Evolutionary conservation across 352 stramenopile species (phyloP).

Genomic region (Thraustochytrium striatum): DNA sequence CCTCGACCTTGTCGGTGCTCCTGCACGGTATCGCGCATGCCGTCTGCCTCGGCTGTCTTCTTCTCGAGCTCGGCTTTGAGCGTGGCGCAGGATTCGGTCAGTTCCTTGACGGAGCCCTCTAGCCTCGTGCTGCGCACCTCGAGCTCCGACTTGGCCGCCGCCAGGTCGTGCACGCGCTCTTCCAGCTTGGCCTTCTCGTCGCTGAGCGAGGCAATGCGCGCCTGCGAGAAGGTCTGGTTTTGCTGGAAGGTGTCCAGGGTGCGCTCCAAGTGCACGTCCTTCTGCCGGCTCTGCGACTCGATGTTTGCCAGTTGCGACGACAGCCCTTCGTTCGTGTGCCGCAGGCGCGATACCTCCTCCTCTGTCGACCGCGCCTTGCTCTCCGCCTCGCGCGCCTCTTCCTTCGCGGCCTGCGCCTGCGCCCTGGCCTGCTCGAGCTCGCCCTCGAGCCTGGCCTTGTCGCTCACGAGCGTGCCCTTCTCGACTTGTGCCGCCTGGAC

Average conservation of each 20-base stretch:
- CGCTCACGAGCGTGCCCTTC: too few species aligned
- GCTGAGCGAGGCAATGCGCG: conserved; percentile 23
- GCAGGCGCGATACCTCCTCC: neutral
- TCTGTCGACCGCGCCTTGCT: neutral
- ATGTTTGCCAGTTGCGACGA: conserved; percentile 26
- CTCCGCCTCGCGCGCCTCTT: neutral
- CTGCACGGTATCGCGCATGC: neutral
- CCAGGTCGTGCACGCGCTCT: conserved; percentile 1
- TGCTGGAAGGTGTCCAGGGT: conserved; percentile 41
- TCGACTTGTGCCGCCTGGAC: too few species aligned
- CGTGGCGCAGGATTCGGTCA: neutral
- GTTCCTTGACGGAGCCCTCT: conserved; percentile 13
- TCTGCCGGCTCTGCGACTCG: conserved; percentile 20
- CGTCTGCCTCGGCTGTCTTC: neutral
- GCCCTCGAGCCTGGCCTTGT: too few species aligned
- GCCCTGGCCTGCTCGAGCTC: neutral
- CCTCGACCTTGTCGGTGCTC: neutral
- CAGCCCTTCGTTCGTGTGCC: neutral
- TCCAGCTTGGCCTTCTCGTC: conserved; percentile 39
- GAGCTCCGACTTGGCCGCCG: neutral
- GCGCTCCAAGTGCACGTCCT: conserved; percentile 24
- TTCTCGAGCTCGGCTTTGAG: neutral
- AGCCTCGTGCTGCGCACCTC: conserved; percentile 28
- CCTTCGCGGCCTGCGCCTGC: neutral
- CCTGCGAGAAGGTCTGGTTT: conserved; percentile 43